Evolutionary conservation across 2,329 filamentous ascomycete genomes (phyloP), one percentile per base, ranked within the genome.

Genomic region (Nemania diffusa): DNA sequence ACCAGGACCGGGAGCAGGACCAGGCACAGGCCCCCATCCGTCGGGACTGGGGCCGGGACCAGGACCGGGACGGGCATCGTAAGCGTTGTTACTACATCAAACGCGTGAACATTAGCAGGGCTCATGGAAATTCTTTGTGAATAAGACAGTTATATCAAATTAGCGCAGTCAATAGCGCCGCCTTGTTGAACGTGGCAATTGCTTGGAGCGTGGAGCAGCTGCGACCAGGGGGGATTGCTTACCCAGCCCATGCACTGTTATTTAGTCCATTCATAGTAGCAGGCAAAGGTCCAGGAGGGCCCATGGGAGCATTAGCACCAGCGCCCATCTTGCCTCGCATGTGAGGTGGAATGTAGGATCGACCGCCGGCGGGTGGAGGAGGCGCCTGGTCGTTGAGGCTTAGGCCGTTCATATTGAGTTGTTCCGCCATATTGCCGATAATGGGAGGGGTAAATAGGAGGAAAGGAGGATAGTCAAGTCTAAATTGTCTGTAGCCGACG

Each of bases 281-380:
- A 74, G 76, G 76, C 11, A 68, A 24, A 59, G 75, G 73, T 59
- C 78, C 78, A 65, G 77, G 73, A 52, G 71, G 67, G 69, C 63
- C 73, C 75, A 76, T 77, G 62, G 72, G 73, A 65, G 69, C 67
- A 65, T 72, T 72, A 63, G 69, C 69, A 56, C 71, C 73, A 65
- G 67, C 77, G 65, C 79, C 80, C 75, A 83, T 80, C 79, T 87
- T 87, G 75, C 83, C 84, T 78, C 92, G 90, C 85, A 94, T 89
- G 81, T 96, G 93, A 81, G 92, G 92, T 73, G 92, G 92, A 73
- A 96, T 94, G 85, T 96, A 96, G 64, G 92, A 92, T 66, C 91
- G 90, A 74, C 67, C 71, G 53, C 67, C 69, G 37, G 50, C 59
- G 53, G 63, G 46, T 65, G 37, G 37, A 56, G 65, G 61, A 62